phyloP scores from a whole-genome alignment of 2,329 filamentous ascomycete species.

The Lojkania enalia region DNA sequence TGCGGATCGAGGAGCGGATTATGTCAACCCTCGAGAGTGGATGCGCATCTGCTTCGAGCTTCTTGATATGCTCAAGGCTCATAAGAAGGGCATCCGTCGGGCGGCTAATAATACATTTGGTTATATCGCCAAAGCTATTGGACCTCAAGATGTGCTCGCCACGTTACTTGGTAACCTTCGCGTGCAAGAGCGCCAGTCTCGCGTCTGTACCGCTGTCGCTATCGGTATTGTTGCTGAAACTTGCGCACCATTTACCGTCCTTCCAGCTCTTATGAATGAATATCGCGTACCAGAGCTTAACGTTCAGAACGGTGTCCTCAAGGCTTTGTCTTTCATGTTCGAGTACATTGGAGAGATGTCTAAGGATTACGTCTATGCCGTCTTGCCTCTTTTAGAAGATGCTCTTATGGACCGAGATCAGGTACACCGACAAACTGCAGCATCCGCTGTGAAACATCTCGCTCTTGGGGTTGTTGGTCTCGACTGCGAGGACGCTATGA shows the following conservation, averaged over 20 bases:
- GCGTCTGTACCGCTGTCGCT: constrained; percentile 96
- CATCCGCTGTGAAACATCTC: constrained; percentile 96
- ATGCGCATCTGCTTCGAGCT: constrained; percentile 99
- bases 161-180: constrained; percentile 95
- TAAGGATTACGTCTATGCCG: constrained; percentile 98
- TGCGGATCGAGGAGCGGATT: constrained; percentile 93
- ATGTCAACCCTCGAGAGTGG: constrained; percentile 96
- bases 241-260: constrained; percentile 95
- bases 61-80: constrained; percentile 98
- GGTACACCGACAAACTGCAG: constrained; percentile 95
- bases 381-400: constrained; percentile 93
- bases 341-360: constrained; percentile 99
- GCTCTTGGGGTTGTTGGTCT: constrained; percentile 96
- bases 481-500: constrained; percentile 97
- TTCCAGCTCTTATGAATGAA: constrained; percentile 99
- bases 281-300: constrained; percentile 98
- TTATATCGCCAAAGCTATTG: constrained; percentile 99
- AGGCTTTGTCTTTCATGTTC: constrained; percentile 94
- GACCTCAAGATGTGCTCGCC: constrained; percentile 93
- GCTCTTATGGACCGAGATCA: constrained; percentile 97
- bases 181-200: constrained; percentile 95
- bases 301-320: constrained; percentile 97
- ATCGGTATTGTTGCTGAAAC: constrained; percentile 99
- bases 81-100: constrained; percentile 98
- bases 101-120: constrained; percentile 99